These are phyloP conservation scores for Mycena rosella DNA, from an alignment of 768 basidiomycete genomes.

Conservation along the genomic window DNA sequence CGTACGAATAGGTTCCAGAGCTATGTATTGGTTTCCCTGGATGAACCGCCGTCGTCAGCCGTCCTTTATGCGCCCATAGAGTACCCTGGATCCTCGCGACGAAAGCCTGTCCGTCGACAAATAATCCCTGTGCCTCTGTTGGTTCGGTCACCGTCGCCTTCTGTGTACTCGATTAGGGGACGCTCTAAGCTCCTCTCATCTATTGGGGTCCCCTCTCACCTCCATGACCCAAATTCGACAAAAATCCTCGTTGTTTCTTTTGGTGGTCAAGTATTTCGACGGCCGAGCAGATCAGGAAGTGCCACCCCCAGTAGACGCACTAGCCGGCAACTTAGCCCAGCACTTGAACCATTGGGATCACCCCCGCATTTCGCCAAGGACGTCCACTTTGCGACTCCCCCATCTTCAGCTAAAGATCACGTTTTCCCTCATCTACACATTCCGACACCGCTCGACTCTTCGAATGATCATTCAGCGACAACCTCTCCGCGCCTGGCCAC, in stretches of 20 bases:
- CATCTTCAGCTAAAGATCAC: background rate
- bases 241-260: slow-evolving; percentile 85
- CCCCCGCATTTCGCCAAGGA: background rate
- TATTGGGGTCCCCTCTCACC: slow-evolving; percentile 68
- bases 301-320: slow-evolving; percentile 42
- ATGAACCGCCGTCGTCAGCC: slow-evolving; percentile 44
- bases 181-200: slow-evolving; percentile 66
- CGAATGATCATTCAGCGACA: slow-evolving; percentile 21
- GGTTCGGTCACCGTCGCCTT: slow-evolving; percentile 66
- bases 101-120: slow-evolving; percentile 50
- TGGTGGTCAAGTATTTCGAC: slow-evolving; percentile 80
- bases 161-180: slow-evolving; percentile 66
- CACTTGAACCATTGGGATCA: background rate
- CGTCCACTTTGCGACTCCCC: background rate
- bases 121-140: slow-evolving; percentile 74
- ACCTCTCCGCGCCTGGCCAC: slow-evolving; percentile 57
- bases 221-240: slow-evolving; percentile 60
- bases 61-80: slow-evolving; percentile 57
- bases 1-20: slow-evolving; percentile 58
- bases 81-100: slow-evolving; percentile 42
- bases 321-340: slow-evolving; percentile 31
- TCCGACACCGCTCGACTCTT: slow-evolving; percentile 10
- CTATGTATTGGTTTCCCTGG: slow-evolving; percentile 59
- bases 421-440: slow-evolving; percentile 23
- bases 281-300: slow-evolving; percentile 60